These are phyloP conservation scores for Trametes elegans DNA, from an alignment of 768 basidiomycete genomes.

Conservation along the genomic window DNA sequence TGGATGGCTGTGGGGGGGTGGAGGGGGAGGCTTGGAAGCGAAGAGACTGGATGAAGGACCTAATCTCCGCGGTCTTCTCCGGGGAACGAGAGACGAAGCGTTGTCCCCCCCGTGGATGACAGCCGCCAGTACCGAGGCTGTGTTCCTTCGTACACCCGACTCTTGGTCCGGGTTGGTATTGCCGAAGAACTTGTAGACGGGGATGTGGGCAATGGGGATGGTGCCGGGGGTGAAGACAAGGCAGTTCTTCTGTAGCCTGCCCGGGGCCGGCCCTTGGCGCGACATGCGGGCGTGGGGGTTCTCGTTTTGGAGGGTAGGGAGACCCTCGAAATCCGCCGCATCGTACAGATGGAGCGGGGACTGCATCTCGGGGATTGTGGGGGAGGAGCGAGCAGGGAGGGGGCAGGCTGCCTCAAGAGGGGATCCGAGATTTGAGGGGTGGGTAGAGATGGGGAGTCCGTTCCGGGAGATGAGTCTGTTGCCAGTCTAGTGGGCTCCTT, in stretches of 20 bases:
- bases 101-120: neutral
- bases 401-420: no score
- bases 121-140: neutral
- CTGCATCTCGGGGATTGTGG: neutral
- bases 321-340: neutral
- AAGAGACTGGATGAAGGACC: neutral
- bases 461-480: no score
- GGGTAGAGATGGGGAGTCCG: no score
- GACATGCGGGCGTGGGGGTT: neutral
- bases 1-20: neutral
- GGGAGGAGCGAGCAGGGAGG: no score
- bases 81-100: neutral
- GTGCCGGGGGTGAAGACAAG: neutral
- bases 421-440: no score
- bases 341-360: neutral
- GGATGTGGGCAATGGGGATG: neutral
- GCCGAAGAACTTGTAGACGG: neutral
- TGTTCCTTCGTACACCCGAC: neutral
- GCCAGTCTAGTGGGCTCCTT: no score
- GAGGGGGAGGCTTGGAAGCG: no score
- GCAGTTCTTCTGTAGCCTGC: neutral
- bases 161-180: neutral
- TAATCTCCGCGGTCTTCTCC: neutral
- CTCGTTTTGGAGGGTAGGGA: neutral
- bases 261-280: neutral